Evolutionary conservation across 371 early-diverging fungal genomes (phyloP), one percentile per base, ranked within the genome.

Genomic region (Umbelopsis sp.): DNA sequence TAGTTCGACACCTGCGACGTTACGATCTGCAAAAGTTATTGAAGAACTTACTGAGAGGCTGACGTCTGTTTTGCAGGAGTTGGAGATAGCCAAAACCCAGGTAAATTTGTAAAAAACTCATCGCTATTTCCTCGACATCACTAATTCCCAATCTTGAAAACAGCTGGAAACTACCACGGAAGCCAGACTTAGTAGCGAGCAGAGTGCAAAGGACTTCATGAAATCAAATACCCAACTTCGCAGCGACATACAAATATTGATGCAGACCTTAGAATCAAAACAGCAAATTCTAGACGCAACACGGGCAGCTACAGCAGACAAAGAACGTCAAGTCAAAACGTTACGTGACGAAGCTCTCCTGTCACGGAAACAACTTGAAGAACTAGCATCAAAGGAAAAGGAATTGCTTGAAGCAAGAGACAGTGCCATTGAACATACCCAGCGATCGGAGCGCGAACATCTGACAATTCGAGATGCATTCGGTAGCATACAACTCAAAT

Each of bases 331-430:
- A 69, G 80, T 80, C 10, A 82, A 80, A 46, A 67, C 69, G 20
- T 66, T 82, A n/a, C 77, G 78, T 45, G 75, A 76, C 10, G 78
- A 80, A 63, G 82, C 82, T 1, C 57, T 71, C n/a, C 69, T 65
- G 7, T 71, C 80, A 12, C 70, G 82, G 57, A 79, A 79, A 71
- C 75, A 82, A 53, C 51, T 82, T 35, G 80, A 82, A 35, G 79
- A 73, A 4, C 65, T 83, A 12, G 70, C 81, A 63, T 71, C 68
- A 32, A 66, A 74, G 67, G 83, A 83, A 35, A 77, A 76, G 57
- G 75, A 76, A 11, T 69, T 83, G 9, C 76, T 73, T 62, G 66
- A 71, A 37, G 74, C 71, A 46, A 53, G 79, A 68, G 63, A 80
- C 62, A 70, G 70, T 45, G 70, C 76, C 44, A 50, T 69, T 20